Evolutionary conservation across 805 yeast genomes (phyloP).

Genomic region (Cyberlindnera maritima): DNA sequence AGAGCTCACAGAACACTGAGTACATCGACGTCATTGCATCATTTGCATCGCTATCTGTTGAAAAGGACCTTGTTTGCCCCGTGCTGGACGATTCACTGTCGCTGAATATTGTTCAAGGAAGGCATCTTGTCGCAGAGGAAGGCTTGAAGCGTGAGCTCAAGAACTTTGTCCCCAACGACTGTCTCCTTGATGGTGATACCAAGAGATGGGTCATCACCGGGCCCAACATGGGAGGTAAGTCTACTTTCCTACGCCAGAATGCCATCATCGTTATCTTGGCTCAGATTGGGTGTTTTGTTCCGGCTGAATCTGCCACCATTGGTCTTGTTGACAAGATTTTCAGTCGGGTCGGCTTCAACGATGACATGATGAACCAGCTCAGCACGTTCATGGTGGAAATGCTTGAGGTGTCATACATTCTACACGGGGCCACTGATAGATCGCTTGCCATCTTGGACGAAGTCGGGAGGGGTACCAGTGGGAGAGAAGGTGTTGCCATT

Average conservation of each 20-base stretch:
- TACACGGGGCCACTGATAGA: conserved; percentile 72
- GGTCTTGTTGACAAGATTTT: conserved; percentile 87
- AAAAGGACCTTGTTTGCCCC: conserved; percentile 67
- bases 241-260: conserved; percentile 85
- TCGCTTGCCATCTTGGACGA: conserved; percentile 93
- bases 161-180: conserved; percentile 81
- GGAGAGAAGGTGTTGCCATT: conserved; percentile 95
- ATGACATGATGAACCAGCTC: conserved; percentile 90
- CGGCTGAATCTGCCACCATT: conserved; percentile 72
- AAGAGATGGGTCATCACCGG: conserved; percentile 83
- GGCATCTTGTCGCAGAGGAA: conserved; percentile 86
- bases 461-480: conserved; percentile 75
- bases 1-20: conserved; percentile 52
- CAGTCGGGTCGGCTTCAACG: conserved; percentile 97
- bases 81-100: conserved; percentile 46
- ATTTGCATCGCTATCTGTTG: conserved; percentile 70
- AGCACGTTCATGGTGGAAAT: conserved; percentile 97
- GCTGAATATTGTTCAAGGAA: conserved; percentile 58
- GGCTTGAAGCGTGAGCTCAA: conserved; percentile 40
- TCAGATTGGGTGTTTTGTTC: conserved; percentile 87
- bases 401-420: conserved; percentile 87
- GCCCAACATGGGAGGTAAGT: conserved; percentile 97
- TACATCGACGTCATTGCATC: conserved; percentile 70
- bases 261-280: conserved; percentile 87
- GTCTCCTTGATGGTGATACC: conserved; percentile 48